phyloP scores from a whole-genome alignment of 2,329 filamentous ascomycete species.

The Cryphonectria nitschkei region DNA sequence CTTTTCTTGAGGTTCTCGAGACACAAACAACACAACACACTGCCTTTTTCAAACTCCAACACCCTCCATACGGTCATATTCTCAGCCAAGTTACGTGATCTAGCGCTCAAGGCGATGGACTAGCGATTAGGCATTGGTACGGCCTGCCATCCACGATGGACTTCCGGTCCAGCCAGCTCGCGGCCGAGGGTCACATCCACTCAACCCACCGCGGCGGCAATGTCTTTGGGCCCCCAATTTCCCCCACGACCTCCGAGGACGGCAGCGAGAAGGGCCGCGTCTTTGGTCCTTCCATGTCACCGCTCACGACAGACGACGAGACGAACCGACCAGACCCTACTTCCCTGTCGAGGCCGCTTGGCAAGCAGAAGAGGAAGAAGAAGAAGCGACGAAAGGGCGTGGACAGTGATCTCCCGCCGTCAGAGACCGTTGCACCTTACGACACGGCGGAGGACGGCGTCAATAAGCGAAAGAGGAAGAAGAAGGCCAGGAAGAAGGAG shows the following conservation, averaged over 20 bases:
- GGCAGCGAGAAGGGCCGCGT: background rate
- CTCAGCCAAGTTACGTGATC: background rate
- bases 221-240: slow-evolving; percentile 23
- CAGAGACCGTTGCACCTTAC: background rate
- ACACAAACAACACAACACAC: background rate
- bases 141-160: slow-evolving; percentile 11
- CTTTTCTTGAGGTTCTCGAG: background rate
- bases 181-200: background rate
- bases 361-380: slow-evolving; percentile 13
- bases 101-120: background rate
- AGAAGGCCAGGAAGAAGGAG: slow-evolving; percentile 2
- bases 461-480: slow-evolving; percentile 11
- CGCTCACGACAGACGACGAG: slow-evolving; percentile 6
- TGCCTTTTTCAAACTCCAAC: background rate
- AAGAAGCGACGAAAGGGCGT: slow-evolving; percentile 2
- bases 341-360: background rate
- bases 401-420: background rate
- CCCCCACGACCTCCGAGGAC: slow-evolving; percentile 11
- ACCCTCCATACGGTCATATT: background rate
- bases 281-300: slow-evolving; percentile 8
- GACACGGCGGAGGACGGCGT: background rate
- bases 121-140: background rate
- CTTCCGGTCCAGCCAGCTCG: slow-evolving; percentile 16
- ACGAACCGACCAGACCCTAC: background rate
- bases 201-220: background rate